Base-by-base conservation (phyloP, 2,329 filamentous ascomycete species). In the Alternaria triticina region DNA sequence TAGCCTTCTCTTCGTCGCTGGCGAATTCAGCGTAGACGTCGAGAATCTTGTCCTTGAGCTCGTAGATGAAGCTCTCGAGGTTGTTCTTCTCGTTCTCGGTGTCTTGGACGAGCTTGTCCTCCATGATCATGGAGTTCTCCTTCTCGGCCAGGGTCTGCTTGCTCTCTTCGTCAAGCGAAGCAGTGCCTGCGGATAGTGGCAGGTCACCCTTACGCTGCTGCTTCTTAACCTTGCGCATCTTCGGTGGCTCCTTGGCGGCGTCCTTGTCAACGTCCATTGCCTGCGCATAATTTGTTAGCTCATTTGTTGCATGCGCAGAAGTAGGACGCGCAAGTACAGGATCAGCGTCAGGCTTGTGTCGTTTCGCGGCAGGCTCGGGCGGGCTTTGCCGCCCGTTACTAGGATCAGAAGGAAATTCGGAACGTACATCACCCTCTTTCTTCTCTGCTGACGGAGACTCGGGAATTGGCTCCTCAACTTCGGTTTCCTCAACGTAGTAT, bases 31-130 rank as follows among this genome's bases (percentile, higher is more conserved):
- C 85, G 81, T 96, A 97, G 73, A 93, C 88, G 75, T 96, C 94
- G 71, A 97, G 93, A 56, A 98, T 88, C 89, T 97, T 97, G 83
- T 93, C 93, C 74, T 95, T 92, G 79, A 97, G 88, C 77, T 98
- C 94, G 84, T 99, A 99, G 83, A 98, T 97, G 84, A 91, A 97
- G 23, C 93, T 90, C 87, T 99, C 96, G 57, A 99, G 92, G 84
- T 98, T 95, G 86, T 99, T 99, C 93, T 98, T 99, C 89, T 97
- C 97, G 86, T 98, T 94, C 80, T 98, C 96, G 40, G 96, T 99
- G 81, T 98, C 96, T 73, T 92, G 93, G 60, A 99, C 94, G 62
- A 98, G 90, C 88, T 98, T 99, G 85, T 99, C 96, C 83, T 97
- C 94, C 89, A 97, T 95, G 73, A 94, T 89, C 96, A 99, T 98